Evolutionary conservation across 257 asterid genomes (phyloP).

Genomic region (Solanum rostratum): DNA sequence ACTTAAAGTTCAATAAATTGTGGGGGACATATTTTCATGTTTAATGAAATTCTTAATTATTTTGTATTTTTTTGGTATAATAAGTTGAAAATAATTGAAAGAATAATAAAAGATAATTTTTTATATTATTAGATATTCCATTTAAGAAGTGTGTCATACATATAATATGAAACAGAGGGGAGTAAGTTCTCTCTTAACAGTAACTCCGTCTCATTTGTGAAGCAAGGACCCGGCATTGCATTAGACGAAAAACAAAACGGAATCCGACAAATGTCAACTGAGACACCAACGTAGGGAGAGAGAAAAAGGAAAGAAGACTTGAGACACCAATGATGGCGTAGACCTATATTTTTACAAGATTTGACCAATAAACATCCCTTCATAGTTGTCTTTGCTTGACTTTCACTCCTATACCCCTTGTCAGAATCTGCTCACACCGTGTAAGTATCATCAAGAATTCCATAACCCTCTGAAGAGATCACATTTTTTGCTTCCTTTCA

Average conservation of each 20-base stretch:
- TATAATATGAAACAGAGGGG: no score
- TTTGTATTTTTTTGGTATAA: no score
- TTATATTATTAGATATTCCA: no score
- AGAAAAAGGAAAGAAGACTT: background rate
- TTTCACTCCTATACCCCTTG: background rate
- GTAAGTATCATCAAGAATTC: background rate
- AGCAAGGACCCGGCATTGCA: background rate
- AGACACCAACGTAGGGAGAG: background rate
- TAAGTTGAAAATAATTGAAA: no score
- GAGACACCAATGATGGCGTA: background rate
- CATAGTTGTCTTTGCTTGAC: background rate
- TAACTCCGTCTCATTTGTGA: no score
- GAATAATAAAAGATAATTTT: no score
- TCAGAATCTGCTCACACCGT: background rate
- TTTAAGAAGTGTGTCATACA: no score
- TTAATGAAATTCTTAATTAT: no score
- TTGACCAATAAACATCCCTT: background rate
- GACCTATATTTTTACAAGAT: background rate
- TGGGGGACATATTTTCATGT: no score
- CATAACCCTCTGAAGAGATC: background rate
- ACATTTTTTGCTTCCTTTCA: background rate
- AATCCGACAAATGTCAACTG: background rate
- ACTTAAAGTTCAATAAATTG: no score
- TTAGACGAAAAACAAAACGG: background rate
- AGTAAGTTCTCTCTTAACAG: no score